Percentiles rank a stretch among this genome's conserved stretches.
phyloP scores from a whole-genome alignment of 768 basidiomycete genomes.

The Hirschioporus abietinus region DNA sequence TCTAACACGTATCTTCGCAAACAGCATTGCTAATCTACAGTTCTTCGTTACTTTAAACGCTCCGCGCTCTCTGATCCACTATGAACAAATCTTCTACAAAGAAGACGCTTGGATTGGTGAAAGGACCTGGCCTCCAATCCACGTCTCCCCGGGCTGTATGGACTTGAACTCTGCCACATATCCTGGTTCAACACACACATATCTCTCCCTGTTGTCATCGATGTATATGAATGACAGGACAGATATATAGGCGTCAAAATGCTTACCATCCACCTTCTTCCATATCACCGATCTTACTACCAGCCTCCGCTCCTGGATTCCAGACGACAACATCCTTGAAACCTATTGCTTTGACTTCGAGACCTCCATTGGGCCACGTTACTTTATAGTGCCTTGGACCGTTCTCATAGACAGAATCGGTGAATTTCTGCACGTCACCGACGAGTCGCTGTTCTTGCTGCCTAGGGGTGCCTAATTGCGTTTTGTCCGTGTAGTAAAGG shows the following conservation, averaged over 20 bases:
- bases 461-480: slow-evolving; percentile 38
- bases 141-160: slow-evolving; percentile 58
- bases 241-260: no score
- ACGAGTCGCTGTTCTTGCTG: slow-evolving; percentile 55
- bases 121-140: slow-evolving; percentile 63
- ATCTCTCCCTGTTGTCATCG: slow-evolving; percentile 56
- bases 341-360: slow-evolving; percentile 47
- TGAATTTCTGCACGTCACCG: slow-evolving; percentile 62
- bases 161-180: slow-evolving; percentile 67
- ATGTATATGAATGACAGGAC: not conserved
- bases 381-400: slow-evolving; percentile 52
- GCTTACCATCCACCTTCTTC: slow-evolving; percentile 81
- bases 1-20: not conserved
- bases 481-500: slow-evolving; percentile 76
- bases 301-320: slow-evolving; percentile 78
- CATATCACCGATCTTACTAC: slow-evolving; percentile 82
- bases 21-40: not conserved
- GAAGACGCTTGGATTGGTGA: not conserved
- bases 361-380: slow-evolving; percentile 50
- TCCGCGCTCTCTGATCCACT: no score
- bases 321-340: slow-evolving; percentile 86
- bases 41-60: no score
- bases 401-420: slow-evolving; percentile 76
- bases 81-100: not conserved
- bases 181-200: slow-evolving; percentile 91